A percentile compares a stretch with the other conserved stretches of the same genome.
Conservation (phyloP, 192 early-diverging fungal species). For the Backusella psychrophila region DNA sequence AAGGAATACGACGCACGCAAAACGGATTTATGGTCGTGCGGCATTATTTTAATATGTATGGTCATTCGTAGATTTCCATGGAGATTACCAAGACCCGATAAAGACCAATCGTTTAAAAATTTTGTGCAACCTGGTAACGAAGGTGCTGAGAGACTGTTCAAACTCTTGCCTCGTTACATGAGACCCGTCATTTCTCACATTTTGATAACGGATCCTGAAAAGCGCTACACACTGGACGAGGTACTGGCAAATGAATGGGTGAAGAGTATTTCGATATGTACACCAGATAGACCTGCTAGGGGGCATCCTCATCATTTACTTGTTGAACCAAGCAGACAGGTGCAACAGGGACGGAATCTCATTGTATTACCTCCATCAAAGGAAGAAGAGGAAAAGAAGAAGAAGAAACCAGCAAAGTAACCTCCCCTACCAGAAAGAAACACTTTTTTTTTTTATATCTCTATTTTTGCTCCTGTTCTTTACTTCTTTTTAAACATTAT, state of each 20-base stretch:
- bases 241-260: slow-evolving; percentile 77
- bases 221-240: slow-evolving; percentile 59
- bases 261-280: slow-evolving; percentile 55
- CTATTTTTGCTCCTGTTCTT: not conserved
- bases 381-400: not conserved
- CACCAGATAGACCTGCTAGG: not conserved
- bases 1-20: slow-evolving; percentile 79
- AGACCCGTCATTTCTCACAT: slow-evolving; percentile 59
- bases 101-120: slow-evolving; percentile 60
- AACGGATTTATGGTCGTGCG: slow-evolving; percentile 89
- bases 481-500: not conserved
- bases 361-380: slow-evolving; percentile 1
- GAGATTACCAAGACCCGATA: slow-evolving; percentile 54
- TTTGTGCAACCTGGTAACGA: slow-evolving; percentile 39
- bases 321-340: slow-evolving; percentile 6
- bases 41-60: slow-evolving; percentile 87
- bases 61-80: slow-evolving; percentile 69
- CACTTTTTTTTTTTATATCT: not conserved
- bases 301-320: slow-evolving; percentile 32
- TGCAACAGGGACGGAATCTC: slow-evolving; percentile 2
- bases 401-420: not conserved
- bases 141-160: slow-evolving; percentile 49
- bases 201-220: slow-evolving; percentile 56
- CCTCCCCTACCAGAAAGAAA: not conserved
- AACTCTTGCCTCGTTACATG: slow-evolving; percentile 56